A percentile compares a stretch with the other conserved stretches of the same genome.
Evolutionary conservation across 345 rosid genomes (phyloP).

Genomic region (Lepidium sativum): DNA sequence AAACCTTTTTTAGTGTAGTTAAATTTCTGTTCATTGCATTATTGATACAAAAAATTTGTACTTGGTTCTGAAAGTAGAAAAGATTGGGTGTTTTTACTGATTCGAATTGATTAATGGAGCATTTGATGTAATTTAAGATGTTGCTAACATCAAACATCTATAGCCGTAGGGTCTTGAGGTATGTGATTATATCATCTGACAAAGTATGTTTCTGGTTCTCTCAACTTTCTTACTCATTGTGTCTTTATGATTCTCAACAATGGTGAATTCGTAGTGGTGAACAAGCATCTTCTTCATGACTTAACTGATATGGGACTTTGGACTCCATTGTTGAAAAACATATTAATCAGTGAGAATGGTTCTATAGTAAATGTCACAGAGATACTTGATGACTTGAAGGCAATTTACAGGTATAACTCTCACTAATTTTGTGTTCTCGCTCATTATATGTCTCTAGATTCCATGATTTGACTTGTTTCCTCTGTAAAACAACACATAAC

Average conservation of each 20-base stretch:
- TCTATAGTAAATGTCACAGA: constrained; percentile 50
- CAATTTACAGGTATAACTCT: constrained; percentile 46
- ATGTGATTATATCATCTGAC: not conserved
- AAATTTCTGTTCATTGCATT: not conserved
- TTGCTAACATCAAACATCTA: constrained; percentile 61
- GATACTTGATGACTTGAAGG: constrained; percentile 53
- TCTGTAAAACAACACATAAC: constrained; percentile 31
- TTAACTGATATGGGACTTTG: constrained; percentile 67
- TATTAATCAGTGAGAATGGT: constrained; percentile 52
- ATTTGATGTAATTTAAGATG: not conserved
- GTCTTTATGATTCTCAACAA: constrained; percentile 20
- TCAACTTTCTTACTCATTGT: not conserved
- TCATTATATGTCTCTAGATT: not conserved
- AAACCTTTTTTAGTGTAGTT: not conserved
- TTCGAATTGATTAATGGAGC: not conserved
- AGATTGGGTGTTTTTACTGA: not conserved
- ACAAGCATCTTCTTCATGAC: constrained; percentile 80
- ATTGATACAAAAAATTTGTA: not conserved
- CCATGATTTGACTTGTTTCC: not conserved
- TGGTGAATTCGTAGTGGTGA: constrained; percentile 79
- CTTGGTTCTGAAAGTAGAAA: not conserved
- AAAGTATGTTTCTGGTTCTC: not conserved
- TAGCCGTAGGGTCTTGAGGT: constrained; percentile 73
- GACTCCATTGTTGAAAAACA: constrained; percentile 55
- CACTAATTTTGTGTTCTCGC: not conserved